Conservation (phyloP, 495 filamentous ascomycete species). For the Haplographium delicatum region DNA sequence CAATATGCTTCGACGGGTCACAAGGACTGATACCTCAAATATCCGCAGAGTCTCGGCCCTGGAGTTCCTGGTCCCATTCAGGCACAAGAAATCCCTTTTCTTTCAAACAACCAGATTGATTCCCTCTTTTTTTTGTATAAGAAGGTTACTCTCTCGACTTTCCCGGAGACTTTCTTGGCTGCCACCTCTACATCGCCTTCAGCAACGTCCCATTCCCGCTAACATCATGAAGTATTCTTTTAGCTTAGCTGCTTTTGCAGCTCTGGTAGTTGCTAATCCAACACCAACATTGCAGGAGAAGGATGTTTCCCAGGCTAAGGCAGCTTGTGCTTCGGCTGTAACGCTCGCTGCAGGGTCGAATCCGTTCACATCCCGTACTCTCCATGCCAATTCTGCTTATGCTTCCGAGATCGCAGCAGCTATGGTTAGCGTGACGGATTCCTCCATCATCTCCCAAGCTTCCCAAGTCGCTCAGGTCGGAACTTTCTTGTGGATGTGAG, state of each 20-base stretch:
- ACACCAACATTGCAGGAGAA: slow-evolving; percentile 9
- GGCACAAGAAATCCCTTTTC: slow-evolving; percentile 9
- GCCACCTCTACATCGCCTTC: slow-evolving; percentile 5
- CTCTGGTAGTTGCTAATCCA: slow-evolving; percentile 7
- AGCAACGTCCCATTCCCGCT: not conserved
- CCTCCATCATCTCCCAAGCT: slow-evolving; percentile 29
- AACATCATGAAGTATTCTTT: slow-evolving; percentile 16
- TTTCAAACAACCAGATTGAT: not conserved
- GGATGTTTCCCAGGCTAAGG: slow-evolving; percentile 17
- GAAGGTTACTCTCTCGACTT: not conserved
- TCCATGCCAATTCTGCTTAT: slow-evolving; percentile 55
- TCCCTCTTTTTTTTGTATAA: slow-evolving; percentile 6
- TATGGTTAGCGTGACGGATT: slow-evolving; percentile 21
- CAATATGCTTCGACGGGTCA: slow-evolving; percentile 11
- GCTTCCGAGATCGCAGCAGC: slow-evolving; percentile 46
- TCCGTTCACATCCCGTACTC: slow-evolving; percentile 45
- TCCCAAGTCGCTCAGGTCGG: slow-evolving; percentile 44
- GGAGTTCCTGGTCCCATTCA: slow-evolving; percentile 13
- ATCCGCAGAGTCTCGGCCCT: slow-evolving; percentile 10
- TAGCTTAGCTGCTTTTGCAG: slow-evolving; percentile 13
- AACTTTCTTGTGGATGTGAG: slow-evolving; percentile 57
- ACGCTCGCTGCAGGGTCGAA: slow-evolving; percentile 48
- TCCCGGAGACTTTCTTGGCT: not conserved
- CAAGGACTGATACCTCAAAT: slow-evolving; percentile 3
- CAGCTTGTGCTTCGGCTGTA: slow-evolving; percentile 44